Percentiles rank a stretch among this genome's conserved stretches.
These are phyloP conservation scores for Thelonectria blattea DNA, from an alignment of 2,329 filamentous ascomycete species.

Conservation along the genomic window DNA sequence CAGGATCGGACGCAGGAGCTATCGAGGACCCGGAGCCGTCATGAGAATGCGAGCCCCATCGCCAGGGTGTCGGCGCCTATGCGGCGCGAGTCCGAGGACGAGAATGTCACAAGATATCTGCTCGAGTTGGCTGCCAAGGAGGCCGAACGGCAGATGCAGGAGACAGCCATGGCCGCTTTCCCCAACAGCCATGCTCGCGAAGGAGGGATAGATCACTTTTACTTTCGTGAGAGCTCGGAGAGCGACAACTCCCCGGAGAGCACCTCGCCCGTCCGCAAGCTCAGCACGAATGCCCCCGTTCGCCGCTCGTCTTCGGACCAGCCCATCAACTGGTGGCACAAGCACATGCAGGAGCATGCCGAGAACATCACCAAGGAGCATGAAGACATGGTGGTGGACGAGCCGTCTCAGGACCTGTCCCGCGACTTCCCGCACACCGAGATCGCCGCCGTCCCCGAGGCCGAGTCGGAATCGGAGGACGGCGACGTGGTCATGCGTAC, in stretches of 20 bases:
- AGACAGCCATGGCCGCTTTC: constrained; percentile 77
- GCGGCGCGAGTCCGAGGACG: constrained; percentile 75
- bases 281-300: constrained; percentile 32
- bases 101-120: constrained; percentile 76
- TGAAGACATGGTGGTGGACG: constrained; percentile 38
- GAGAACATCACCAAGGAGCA: constrained; percentile 64
- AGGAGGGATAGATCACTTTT: constrained; percentile 74
- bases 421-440: constrained; percentile 27
- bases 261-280: constrained; percentile 42
- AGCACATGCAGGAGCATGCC: constrained; percentile 80
- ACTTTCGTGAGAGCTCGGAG: constrained; percentile 68
- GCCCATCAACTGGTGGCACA: constrained; percentile 74
- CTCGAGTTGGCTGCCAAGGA: constrained; percentile 80
- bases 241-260: constrained; percentile 56
- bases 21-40: background rate
- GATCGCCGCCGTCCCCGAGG: constrained; percentile 31
- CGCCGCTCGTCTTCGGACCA: constrained; percentile 68
- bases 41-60: constrained; percentile 36
- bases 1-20: constrained; percentile 19
- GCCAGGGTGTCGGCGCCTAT: constrained; percentile 45
- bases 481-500: constrained; percentile 42
- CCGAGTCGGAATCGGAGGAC: constrained; percentile 24
- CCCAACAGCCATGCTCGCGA: constrained; percentile 73
- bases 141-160: constrained; percentile 79
- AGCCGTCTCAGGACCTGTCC: constrained; percentile 30